Base-by-base conservation (phyloP, 2,329 filamentous ascomycete genomes). In the Aphanoascus verrucosus region DNA sequence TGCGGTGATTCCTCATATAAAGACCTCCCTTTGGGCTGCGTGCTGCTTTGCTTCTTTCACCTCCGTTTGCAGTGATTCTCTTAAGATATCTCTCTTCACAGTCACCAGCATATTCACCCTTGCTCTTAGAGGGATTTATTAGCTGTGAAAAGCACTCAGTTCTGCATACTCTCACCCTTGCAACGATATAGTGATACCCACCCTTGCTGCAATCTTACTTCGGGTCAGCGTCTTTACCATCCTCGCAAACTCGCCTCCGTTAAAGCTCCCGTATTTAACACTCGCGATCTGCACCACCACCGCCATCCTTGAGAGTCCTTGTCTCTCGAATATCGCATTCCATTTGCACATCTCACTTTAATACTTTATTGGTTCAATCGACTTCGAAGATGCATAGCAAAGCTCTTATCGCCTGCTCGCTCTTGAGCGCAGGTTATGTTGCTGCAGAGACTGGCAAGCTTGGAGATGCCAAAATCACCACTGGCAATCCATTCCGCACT, bases 401-500 rank as follows among this genome's bases (percentile, higher is more conserved):
- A 41, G 31, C 61, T 40, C 19, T 63, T 43, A 34, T 60, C 37
- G 52, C 55, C 42, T 49, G 56, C 42, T 53, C 59, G 45, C 52
- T 64, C 28, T 32, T 58, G 41, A 53, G 62, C 56, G 52, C 64
- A 48, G 57, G 59, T 43, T 54, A 63, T 45, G 61, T 58, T 49
- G 49, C 59, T 20, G 58, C 59, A 47, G 38, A 50, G 48, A 55
- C 61, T 20, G 59, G 57, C 56, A 52, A 60, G 51, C 66, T 74
- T 14, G 72, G 71, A 50, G 72, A 80, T 60, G 81, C 83, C 43
- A 66, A 72, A 8, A 64, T 75, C 40, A 73, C 79, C 15, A 67
- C 63, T 14, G 71, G 77, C 67, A 86, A 86, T 69, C 78, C 82
- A 1, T 55, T 65, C 3, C 76, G 76, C 34, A 67, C 72, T 28